These are phyloP conservation scores for Rhipidocladum racemiflorum DNA, from an alignment of 176 grass and related monocot species.

Conservation along the genomic window DNA sequence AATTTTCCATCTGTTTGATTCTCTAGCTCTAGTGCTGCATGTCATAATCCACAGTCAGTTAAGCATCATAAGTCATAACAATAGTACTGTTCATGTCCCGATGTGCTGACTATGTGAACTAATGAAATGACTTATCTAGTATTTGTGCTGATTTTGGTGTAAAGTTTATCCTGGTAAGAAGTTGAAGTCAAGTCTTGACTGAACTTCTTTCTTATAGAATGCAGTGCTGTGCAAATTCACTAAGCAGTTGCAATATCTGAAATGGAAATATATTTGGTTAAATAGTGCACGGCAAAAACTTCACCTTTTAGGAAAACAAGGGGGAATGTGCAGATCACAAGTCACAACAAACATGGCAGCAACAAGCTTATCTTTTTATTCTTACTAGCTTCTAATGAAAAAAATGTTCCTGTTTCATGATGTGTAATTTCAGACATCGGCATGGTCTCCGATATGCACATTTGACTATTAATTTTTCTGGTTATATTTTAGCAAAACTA, in stretches of 20 bases:
- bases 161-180: not conserved
- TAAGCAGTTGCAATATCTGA: not conserved
- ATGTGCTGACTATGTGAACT: not conserved
- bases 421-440: not conserved
- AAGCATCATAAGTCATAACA: conserved; percentile 17
- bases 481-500: not conserved
- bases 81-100: not conserved
- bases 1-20: conserved; percentile 15
- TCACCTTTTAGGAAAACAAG: not conserved
- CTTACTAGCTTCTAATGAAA: not conserved
- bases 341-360: not conserved
- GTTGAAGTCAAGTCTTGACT: not conserved
- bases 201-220: not conserved
- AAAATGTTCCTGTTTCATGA: not conserved
- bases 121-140: not conserved
- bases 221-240: not conserved
- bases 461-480: not conserved
- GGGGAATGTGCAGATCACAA: not conserved
- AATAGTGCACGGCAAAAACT: not conserved
- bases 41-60: not conserved
- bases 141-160: not conserved
- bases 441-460: not conserved
- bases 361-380: not conserved
- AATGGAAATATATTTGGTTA: conserved; percentile 7
- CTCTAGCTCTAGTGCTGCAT: conserved; percentile 3